Evolutionary conservation across 257 asterid species (phyloP).

Genomic region (Scutellaria baicalensis): DNA sequence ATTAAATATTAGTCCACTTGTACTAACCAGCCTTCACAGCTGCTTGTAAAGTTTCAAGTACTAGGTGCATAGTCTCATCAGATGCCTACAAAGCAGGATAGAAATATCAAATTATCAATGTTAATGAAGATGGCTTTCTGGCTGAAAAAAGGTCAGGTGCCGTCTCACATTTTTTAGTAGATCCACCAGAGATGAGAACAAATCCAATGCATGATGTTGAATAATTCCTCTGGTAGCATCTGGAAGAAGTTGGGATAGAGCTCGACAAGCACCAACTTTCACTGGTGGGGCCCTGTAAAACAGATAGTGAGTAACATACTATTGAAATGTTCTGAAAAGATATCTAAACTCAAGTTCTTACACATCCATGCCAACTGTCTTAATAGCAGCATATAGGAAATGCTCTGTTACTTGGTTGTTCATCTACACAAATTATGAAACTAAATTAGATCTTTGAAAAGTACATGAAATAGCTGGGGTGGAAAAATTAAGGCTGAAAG

Average conservation of each 20-base stretch:
- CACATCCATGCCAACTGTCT: slow-evolving; percentile 90
- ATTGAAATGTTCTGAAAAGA: slow-evolving; percentile 3
- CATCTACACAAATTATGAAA: slow-evolving; percentile 48
- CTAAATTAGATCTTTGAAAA: slow-evolving; percentile 14
- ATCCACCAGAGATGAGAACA: slow-evolving; percentile 73
- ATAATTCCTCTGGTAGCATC: slow-evolving; percentile 51
- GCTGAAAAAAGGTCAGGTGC: slow-evolving; percentile 4
- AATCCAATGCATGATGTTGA: slow-evolving; percentile 58
- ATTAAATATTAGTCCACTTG: slow-evolving; percentile 3
- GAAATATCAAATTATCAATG: slow-evolving; percentile 11
- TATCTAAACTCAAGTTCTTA: slow-evolving; percentile 30
- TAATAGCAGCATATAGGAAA: slow-evolving; percentile 65
- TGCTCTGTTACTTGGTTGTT: slow-evolving; percentile 57
- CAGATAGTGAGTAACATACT: slow-evolving; percentile 11
- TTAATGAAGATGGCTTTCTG: neutral
- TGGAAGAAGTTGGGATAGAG: slow-evolving; percentile 82
- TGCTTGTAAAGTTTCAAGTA: slow-evolving; percentile 88
- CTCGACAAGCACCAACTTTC: slow-evolving; percentile 94
- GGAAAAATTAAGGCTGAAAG: slow-evolving; percentile 7
- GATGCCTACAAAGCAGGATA: slow-evolving; percentile 70
- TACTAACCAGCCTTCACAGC: slow-evolving; percentile 80
- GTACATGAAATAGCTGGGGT: neutral
- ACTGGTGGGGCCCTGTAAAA: slow-evolving; percentile 79
- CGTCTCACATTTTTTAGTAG: slow-evolving; percentile 78
- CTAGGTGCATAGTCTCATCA: slow-evolving; percentile 96